phyloP scores from a whole-genome alignment of 2,329 filamentous ascomycete genomes.

The Metarhizium robertsii region DNA sequence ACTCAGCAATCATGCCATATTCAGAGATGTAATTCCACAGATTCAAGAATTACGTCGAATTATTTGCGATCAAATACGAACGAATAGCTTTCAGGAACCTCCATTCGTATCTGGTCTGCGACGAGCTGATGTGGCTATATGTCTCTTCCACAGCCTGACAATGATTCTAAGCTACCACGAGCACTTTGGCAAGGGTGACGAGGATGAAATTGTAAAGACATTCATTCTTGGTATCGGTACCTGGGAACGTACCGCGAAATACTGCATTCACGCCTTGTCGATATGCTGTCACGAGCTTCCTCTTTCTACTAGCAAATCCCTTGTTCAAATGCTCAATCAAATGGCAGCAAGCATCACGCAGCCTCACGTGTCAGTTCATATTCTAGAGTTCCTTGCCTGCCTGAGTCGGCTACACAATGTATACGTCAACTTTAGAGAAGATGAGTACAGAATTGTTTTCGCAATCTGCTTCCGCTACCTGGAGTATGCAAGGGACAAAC shows the following conservation, averaged over 20 bases:
- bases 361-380: slow-evolving; percentile 82
- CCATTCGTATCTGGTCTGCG: slow-evolving; percentile 70
- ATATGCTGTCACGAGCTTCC: slow-evolving; percentile 94
- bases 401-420: slow-evolving; percentile 76
- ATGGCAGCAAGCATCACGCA: slow-evolving; percentile 97
- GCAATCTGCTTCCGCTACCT: slow-evolving; percentile 92
- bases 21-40: slow-evolving; percentile 62
- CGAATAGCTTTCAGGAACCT: slow-evolving; percentile 70
- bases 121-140: slow-evolving; percentile 80
- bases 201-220: slow-evolving; percentile 79
- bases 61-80: slow-evolving; percentile 75
- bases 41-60: slow-evolving; percentile 67
- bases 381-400: slow-evolving; percentile 88
- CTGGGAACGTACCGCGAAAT: slow-evolving; percentile 80
- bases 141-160: slow-evolving; percentile 76
- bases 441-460: slow-evolving; percentile 90
- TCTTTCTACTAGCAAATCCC: slow-evolving; percentile 71
- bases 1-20: slow-evolving; percentile 81
- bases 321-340: slow-evolving; percentile 79
- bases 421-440: slow-evolving; percentile 80
- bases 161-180: slow-evolving; percentile 87
- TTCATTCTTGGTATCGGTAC: slow-evolving; percentile 79
- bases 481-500: slow-evolving; percentile 71
- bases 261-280: slow-evolving; percentile 88
- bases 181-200: slow-evolving; percentile 72